phyloP scores from a whole-genome alignment of 495 filamentous ascomycete species.

The Geoglossum glabrum region DNA sequence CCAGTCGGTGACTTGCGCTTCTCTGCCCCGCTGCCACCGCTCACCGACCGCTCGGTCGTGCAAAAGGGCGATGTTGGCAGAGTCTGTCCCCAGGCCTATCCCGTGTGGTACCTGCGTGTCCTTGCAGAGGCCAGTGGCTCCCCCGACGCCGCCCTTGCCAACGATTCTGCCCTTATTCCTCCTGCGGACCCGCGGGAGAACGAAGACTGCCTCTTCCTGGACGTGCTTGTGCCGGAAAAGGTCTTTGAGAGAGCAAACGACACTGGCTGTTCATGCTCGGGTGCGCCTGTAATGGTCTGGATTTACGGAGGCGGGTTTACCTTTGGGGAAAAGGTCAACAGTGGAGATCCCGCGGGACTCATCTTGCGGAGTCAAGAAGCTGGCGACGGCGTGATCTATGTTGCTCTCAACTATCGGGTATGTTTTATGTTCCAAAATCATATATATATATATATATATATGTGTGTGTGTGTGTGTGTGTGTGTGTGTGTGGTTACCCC shows the following conservation, averaged over 20 bases:
- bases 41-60: slow-evolving; percentile 5
- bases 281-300: slow-evolving; percentile 19
- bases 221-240: slow-evolving; percentile 22
- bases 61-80: slow-evolving; percentile 5
- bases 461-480: too few species aligned
- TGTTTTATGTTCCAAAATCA: neutral
- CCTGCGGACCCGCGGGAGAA: slow-evolving; percentile 7
- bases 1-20: slow-evolving; percentile 12
- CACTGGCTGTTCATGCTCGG: slow-evolving; percentile 18
- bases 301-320: slow-evolving; percentile 16
- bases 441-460: too few species aligned
- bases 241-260: slow-evolving; percentile 1
- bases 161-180: slow-evolving; percentile 6
- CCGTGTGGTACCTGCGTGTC: neutral
- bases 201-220: slow-evolving; percentile 32
- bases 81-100: slow-evolving; percentile 12
- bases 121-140: neutral
- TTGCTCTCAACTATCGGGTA: slow-evolving; percentile 28
- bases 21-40: slow-evolving; percentile 7
- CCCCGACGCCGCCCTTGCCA: neutral
- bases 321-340: neutral
- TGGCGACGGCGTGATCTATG: slow-evolving; percentile 21
- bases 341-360: slow-evolving; percentile 2
- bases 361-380: slow-evolving; percentile 1
- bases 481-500: neutral